Evolutionary conservation across 2,329 filamentous ascomycete genomes (phyloP).

Genomic region (Stylonectria norvegica): DNA sequence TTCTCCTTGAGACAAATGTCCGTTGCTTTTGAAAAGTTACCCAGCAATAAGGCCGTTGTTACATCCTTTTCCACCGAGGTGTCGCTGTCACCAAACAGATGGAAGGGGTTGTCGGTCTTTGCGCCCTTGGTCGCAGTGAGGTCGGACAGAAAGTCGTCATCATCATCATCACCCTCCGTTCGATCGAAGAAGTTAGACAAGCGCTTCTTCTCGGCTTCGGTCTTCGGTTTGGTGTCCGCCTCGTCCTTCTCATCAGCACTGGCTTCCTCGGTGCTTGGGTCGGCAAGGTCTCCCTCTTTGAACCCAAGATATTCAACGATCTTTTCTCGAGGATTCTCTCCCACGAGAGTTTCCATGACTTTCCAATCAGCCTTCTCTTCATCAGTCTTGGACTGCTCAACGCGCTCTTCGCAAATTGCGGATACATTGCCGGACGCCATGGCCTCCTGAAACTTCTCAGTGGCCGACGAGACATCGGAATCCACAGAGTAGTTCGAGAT

Average conservation of each 20-base stretch:
- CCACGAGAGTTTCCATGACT: constrained; percentile 84
- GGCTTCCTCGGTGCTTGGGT: constrained; percentile 43
- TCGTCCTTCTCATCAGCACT: constrained; percentile 26
- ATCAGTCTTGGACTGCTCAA: constrained; percentile 71
- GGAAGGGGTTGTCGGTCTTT: constrained; percentile 92
- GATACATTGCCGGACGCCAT: constrained; percentile 74
- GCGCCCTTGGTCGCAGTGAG: constrained; percentile 84
- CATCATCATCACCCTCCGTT: constrained; percentile 60
- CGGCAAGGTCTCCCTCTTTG: constrained; percentile 53
- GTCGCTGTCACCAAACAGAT: constrained; percentile 81
- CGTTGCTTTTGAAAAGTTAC: constrained; percentile 85
- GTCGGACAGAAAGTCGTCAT: constrained; percentile 82
- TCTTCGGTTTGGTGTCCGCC: constrained; percentile 18
- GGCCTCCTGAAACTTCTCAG: constrained; percentile 81
- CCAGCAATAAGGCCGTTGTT: constrained; percentile 82
- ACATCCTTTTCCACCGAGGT: constrained; percentile 80
- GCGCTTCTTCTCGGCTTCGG: constrained; percentile 49
- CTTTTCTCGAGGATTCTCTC: constrained; percentile 78
- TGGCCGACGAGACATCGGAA: constrained; percentile 76
- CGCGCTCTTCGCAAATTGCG: constrained; percentile 75
- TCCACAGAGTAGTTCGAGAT: constrained; percentile 90
- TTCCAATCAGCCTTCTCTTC: constrained; percentile 97
- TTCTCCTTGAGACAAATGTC: constrained; percentile 86
- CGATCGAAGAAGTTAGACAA: constrained; percentile 79
- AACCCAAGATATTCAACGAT: constrained; percentile 92